Conservation (phyloP, 306 rosid species). For the Cicer bijugum region DNA sequence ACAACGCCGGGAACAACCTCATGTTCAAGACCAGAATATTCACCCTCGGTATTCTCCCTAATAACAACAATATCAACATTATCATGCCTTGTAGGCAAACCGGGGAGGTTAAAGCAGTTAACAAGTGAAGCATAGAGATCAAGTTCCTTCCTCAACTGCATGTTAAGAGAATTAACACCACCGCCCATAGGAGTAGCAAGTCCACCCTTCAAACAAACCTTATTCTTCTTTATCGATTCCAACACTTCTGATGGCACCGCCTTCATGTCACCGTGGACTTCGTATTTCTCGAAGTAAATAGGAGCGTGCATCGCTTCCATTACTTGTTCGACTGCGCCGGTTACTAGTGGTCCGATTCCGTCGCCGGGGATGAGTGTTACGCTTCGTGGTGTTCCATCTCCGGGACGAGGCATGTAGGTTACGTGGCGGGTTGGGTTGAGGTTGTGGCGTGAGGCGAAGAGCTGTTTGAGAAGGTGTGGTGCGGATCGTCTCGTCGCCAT, state of each 20-base stretch:
- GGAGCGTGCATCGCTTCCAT: conserved; percentile 94
- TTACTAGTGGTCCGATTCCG: conserved; percentile 79
- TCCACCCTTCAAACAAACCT: conserved; percentile 87
- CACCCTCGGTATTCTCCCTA: conserved; percentile 89
- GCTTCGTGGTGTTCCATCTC: conserved; percentile 71
- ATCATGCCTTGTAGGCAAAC: conserved; percentile 69
- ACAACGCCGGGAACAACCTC: conserved; percentile 96
- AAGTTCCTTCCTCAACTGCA: conserved; percentile 80
- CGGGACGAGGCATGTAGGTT: conserved; percentile 91
- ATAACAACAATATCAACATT: conserved; percentile 86
- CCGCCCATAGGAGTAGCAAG: conserved; percentile 84
- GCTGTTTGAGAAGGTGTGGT: conserved; percentile 46
- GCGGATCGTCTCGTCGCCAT: conserved; percentile 66
- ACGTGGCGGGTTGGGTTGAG: conserved; percentile 58
- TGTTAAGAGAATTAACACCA: conserved; percentile 77
- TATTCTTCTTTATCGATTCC: conserved; percentile 80
- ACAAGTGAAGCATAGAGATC: conserved; percentile 96
- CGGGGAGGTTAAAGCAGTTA: conserved; percentile 76
- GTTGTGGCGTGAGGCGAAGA: conserved; percentile 27
- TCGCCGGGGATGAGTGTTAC: conserved; percentile 87
- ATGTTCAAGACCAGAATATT: conserved; percentile 85
- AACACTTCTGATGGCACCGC: conserved; percentile 65
- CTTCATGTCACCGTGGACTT: conserved; percentile 73
- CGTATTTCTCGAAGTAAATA: conserved; percentile 68
- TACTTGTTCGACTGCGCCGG: conserved; percentile 82